These are phyloP conservation scores for Tubosaeta sp. DNA, from an alignment of 768 basidiomycete genomes.

Conservation along the genomic window DNA sequence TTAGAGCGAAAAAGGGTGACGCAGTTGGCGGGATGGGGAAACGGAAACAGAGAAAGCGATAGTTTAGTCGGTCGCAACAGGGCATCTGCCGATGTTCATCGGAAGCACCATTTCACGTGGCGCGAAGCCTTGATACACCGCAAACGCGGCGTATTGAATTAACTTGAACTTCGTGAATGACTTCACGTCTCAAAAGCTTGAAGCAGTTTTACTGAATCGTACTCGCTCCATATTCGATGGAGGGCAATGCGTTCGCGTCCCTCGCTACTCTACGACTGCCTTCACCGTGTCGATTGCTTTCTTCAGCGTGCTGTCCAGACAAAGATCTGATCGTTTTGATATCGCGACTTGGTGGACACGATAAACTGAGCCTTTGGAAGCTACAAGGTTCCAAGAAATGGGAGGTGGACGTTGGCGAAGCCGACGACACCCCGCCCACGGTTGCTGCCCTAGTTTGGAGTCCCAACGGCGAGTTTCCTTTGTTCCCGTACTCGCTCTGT, in stretches of 20 bases:
- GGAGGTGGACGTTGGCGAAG: constrained; percentile 66
- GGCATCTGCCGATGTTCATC: background rate
- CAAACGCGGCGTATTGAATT: constrained; percentile 18
- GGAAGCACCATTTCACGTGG: constrained; percentile 26
- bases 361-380: constrained; percentile 76
- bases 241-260: constrained; percentile 46
- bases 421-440: constrained; percentile 40
- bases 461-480: constrained; percentile 59
- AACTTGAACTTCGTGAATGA: constrained; percentile 13
- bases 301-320: constrained; percentile 76
- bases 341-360: constrained; percentile 61
- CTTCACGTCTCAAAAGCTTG: constrained; percentile 7
- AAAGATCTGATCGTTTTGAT: constrained; percentile 74
- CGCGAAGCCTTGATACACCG: constrained; percentile 20
- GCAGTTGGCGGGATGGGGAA: constrained; percentile 49
- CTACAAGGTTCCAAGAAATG: constrained; percentile 75
- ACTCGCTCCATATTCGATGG: constrained; percentile 28
- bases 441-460: constrained; percentile 72
- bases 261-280: constrained; percentile 57
- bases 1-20: constrained; percentile 61
- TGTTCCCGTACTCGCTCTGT: background rate
- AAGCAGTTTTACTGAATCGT: background rate
- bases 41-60: constrained; percentile 39
- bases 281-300: constrained; percentile 51
- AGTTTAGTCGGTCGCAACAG: background rate